A percentile compares a stretch with the other conserved stretches of the same genome.
These are phyloP conservation scores for Histomonas meleagridis DNA, from an alignment of 208 protist genomes.

Conservation along the genomic window DNA sequence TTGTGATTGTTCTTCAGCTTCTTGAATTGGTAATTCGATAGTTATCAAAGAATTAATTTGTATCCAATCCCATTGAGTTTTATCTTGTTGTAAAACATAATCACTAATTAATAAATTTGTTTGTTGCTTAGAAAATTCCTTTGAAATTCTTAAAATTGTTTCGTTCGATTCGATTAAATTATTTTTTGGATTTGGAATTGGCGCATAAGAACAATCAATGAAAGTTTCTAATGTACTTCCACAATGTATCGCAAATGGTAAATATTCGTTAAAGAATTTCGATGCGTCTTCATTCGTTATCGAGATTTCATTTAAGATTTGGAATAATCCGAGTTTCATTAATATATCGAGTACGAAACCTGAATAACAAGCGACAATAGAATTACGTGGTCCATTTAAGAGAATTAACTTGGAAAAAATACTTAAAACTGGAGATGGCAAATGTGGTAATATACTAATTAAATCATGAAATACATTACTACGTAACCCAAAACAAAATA, in stretches of 20 bases:
- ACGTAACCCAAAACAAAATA: background rate
- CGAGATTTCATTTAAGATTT: background rate
- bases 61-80: background rate
- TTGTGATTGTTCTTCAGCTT: background rate
- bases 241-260: background rate
- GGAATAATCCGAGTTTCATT: background rate
- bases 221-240: background rate
- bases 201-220: too few species aligned
- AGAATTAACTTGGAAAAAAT: background rate
- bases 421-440: background rate
- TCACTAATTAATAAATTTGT: background rate
- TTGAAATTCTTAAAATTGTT: background rate
- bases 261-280: background rate
- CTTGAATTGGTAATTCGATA: background rate
- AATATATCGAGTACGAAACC: background rate
- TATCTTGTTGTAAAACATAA: background rate
- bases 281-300: background rate
- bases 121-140: background rate
- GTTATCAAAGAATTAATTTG: background rate
- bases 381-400: background rate
- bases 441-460: background rate
- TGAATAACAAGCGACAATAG: background rate
- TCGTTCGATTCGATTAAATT: background rate
- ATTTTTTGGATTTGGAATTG: background rate
- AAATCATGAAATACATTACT: background rate